Evolutionary conservation across 192 early-diverging fungal genomes (phyloP).

Genomic region (Powellomyces hirtus): DNA sequence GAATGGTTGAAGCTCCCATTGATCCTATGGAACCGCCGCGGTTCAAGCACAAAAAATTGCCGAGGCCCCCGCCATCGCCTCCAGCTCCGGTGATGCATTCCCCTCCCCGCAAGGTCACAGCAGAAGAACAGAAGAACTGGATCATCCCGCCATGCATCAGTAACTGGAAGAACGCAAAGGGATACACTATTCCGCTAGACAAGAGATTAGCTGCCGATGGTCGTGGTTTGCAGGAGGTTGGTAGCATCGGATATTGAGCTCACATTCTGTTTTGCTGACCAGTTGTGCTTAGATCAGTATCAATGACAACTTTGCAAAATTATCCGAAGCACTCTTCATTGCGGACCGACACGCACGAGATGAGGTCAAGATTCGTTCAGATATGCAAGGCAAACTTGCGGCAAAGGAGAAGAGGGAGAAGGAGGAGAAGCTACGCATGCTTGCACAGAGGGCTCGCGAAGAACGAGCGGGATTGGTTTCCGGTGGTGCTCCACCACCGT

Average conservation of each 20-base stretch:
- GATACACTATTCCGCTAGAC: slow-evolving; percentile 97
- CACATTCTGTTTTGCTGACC: not conserved
- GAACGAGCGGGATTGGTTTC: slow-evolving; percentile 64
- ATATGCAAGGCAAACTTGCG: slow-evolving; percentile 89
- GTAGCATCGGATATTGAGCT: not conserved
- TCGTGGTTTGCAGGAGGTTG: slow-evolving; percentile 85
- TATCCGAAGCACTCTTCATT: slow-evolving; percentile 89
- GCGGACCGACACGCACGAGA: slow-evolving; percentile 92
- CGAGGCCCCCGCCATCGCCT: slow-evolving; percentile 79
- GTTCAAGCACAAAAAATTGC: slow-evolving; percentile 89
- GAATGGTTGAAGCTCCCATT: slow-evolving; percentile 89
- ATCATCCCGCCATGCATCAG: slow-evolving; percentile 97
- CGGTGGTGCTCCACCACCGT: not conserved
- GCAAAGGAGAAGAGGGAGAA: slow-evolving; percentile 92
- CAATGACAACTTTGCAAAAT: slow-evolving; percentile 95
- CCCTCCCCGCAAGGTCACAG: slow-evolving; percentile 93
- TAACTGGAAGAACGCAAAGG: slow-evolving; percentile 99
- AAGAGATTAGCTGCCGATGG: slow-evolving; percentile 98
- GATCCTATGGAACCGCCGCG: slow-evolving; percentile 97
- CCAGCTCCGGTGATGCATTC: slow-evolving; percentile 98
- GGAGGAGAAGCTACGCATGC: slow-evolving; percentile 81
- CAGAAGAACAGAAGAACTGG: slow-evolving; percentile 96
- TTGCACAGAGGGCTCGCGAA: slow-evolving; percentile 95
- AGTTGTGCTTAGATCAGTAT: slow-evolving; percentile 55
- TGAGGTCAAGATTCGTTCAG: slow-evolving; percentile 86